Base-by-base conservation (phyloP, 2,329 filamentous ascomycete genomes). In the Neofusicoccum sp. region DNA sequence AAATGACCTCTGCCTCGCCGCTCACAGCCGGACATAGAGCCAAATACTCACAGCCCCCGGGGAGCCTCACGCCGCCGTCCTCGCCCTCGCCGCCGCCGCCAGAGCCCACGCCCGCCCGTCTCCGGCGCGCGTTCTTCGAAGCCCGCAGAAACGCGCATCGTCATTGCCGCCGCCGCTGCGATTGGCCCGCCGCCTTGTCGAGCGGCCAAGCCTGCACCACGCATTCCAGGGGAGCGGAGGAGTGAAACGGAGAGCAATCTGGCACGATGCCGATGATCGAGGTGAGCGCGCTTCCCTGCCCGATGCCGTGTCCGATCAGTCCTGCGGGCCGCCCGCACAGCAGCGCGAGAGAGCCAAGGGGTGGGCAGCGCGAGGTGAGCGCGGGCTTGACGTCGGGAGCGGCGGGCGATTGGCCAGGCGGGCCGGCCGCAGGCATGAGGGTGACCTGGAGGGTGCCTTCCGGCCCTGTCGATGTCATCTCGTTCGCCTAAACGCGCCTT, bases 201-300 rank as follows among this genome's bases (percentile, higher is more conserved):
- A 52, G 36, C 50, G 49, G 34, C 34, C 16, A 37, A 39, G 49
- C 22, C 49, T 28, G 47, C 34, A 28, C 28, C 52, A 12, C 39
- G 28, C 54, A 58, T 58, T 58, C 54, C 54, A 36, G 41, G 29
- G 22, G 39, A 58, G 54, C 54, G 31, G 52, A 16, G 12, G 31
- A 3, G 52, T 56, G 52, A 56, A 56, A 56, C 50, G 50, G 37
- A 37, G 22, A 31, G 52, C 37, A 56, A 56, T 44, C 16, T 56
- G 52, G 48, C 41, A 62, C 16, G 39, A 63, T 63, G 61, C 61
- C 61, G 50, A 63, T 63, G 61, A 63, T 63, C 50, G 61, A 63
- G 61, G 61, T 63, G 61, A 63, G 61, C 34, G 33, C 34, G 34
- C 12, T 39, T 45, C 41, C 48, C 33, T 58, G 50, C 52, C 44